Evolutionary conservation across 306 rosid genomes (phyloP).

Genomic region (Sicyos edulis): DNA sequence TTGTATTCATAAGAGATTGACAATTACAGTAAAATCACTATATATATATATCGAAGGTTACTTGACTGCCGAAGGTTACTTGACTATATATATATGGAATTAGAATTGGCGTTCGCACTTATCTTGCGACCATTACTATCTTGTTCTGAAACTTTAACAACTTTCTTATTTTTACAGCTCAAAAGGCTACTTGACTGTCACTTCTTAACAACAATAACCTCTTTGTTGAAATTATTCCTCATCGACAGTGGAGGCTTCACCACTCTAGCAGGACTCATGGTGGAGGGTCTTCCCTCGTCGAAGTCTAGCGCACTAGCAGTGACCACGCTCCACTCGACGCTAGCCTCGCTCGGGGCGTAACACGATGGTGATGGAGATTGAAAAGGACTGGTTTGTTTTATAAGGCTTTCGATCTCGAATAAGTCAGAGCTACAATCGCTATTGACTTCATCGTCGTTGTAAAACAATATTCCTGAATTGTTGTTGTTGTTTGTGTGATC

Average conservation of each 20-base stretch:
- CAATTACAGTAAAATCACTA: too few relatives aligned
- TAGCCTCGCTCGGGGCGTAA: slow-evolving; percentile 88
- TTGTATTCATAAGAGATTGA: too few relatives aligned
- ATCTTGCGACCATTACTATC: slow-evolving; percentile 30
- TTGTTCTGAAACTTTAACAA: slow-evolving; percentile 54
- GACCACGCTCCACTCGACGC: slow-evolving; percentile 92
- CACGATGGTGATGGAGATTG: slow-evolving; percentile 9
- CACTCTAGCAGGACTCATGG: slow-evolving; percentile 21
- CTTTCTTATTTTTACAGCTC: slow-evolving; percentile 74
- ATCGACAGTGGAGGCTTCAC: not conserved
- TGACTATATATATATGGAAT: too few relatives aligned
- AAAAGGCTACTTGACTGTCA: slow-evolving; percentile 34
- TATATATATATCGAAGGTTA: too few relatives aligned
- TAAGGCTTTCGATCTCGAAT: slow-evolving; percentile 79
- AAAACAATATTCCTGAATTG: not conserved
- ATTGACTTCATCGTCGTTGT: slow-evolving; percentile 36
- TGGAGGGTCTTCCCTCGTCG: slow-evolving; percentile 36
- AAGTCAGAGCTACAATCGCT: slow-evolving; percentile 96
- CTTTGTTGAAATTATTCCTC: slow-evolving; percentile 29
- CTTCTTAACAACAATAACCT: slow-evolving; percentile 19
- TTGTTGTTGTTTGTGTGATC: slow-evolving; percentile 8
- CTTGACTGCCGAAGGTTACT: too few relatives aligned
- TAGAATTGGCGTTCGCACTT: too few relatives aligned
- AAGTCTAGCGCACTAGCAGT: slow-evolving; percentile 82
- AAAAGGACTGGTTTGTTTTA: slow-evolving; percentile 46